phyloP scores from a whole-genome alignment of 805 yeast species.

The Nakazawaea anatomiae region DNA sequence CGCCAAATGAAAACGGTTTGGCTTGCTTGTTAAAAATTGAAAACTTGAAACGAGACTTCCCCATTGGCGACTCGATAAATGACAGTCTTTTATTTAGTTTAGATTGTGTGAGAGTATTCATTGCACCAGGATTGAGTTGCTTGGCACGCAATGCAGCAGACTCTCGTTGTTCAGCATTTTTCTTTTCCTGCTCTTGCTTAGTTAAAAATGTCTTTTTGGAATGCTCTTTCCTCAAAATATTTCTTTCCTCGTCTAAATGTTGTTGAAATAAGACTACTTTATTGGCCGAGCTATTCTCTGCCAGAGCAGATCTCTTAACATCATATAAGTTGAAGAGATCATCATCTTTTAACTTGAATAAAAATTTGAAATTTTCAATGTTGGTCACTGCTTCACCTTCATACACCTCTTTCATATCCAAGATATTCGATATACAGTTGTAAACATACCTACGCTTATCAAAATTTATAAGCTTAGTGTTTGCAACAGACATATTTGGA shows the following conservation, averaged over 20 bases:
- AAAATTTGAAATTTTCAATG: conserved; percentile 39
- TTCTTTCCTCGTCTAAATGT: conserved; percentile 42
- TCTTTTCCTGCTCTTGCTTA: conserved; percentile 20
- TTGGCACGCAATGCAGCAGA: neutral
- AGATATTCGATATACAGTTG: conserved; percentile 51
- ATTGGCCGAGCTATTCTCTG: conserved; percentile 30
- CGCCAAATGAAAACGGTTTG: conserved; percentile 54
- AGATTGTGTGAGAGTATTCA: neutral
- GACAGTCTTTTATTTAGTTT: neutral
- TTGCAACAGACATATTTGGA: conserved; percentile 69
- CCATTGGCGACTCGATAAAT: neutral
- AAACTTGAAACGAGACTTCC: conserved; percentile 10
- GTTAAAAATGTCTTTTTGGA: conserved; percentile 19
- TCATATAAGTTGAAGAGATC: conserved; percentile 24
- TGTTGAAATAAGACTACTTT: conserved; percentile 32
- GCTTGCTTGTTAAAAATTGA: conserved; percentile 33
- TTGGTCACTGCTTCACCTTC: conserved; percentile 22
- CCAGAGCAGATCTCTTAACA: conserved; percentile 35
- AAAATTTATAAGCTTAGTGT: conserved; percentile 68
- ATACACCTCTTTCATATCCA: conserved; percentile 31
- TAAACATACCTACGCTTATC: conserved; percentile 73
- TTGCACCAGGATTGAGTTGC: neutral
- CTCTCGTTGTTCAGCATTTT: conserved; percentile 10
- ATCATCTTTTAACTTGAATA: conserved; percentile 39
- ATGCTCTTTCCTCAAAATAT: conserved; percentile 46